Evolutionary conservation across 73 alveolate species (phyloP), one percentile per base, ranked within the genome.

Genomic region (Effrenium voratum): DNA sequence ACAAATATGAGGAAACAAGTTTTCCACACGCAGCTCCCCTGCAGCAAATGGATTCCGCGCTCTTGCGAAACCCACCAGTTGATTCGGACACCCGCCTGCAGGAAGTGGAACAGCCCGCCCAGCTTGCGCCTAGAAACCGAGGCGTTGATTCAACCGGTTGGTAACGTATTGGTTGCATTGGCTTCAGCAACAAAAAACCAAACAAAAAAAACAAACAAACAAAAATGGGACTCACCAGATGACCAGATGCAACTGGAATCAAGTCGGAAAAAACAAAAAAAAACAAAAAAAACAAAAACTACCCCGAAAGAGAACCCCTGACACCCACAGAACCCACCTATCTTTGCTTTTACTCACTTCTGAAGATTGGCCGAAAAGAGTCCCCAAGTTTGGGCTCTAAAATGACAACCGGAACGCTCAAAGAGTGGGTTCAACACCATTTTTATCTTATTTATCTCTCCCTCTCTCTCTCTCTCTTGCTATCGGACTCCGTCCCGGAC

Each of bases 71-170:
- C n/a, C n/a, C n/a, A n/a, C n/a, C n/a, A n/a, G n/a, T n/a, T n/a
- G n/a, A n/a, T n/a, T n/a, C n/a, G n/a, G n/a, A n/a, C n/a, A n/a
- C n/a, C n/a, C n/a, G 97, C 97, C 97, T 90, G 97, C 60, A 90
- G 47, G 75, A 90, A 90, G 34, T 70, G 88, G 57, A 76, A 90
- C 32, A 90, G 83, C 76, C 97, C 97, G 22, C 97, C 97, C n/a
- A 66, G 59, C 34, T 50, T 90, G 44, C 97, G 97, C 97, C 97
- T 90, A n/a, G n/a, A n/a, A n/a, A n/a, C n/a, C n/a, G n/a, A n/a
- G n/a, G n/a, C n/a, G n/a, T n/a, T n/a, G n/a, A n/a, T n/a, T n/a
- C n/a, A n/a, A n/a, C n/a, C n/a, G n/a, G n/a, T n/a, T 52, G 10
- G 66, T 13, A n/a, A n/a, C n/a, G n/a, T n/a, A 13, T 52, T 10